Evolutionary conservation across 768 basidiomycete genomes (phyloP).

Genomic region (Chalciporus piperatus): DNA sequence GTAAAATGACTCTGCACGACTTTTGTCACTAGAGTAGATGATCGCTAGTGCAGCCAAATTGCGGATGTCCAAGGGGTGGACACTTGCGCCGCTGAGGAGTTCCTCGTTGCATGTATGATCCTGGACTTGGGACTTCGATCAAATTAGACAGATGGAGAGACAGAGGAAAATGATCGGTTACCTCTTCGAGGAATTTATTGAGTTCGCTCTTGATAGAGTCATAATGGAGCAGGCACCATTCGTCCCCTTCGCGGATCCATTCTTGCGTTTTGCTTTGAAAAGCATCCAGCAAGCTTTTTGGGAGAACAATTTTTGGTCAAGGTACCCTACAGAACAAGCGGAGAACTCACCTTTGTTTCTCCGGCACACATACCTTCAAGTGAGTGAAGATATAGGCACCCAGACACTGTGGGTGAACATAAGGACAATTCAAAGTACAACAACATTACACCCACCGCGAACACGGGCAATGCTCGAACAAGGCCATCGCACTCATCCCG

Average conservation of each 20-base stretch:
- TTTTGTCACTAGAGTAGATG: conserved; percentile 18
- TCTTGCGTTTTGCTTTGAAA: conserved; percentile 14
- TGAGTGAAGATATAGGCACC: conserved; percentile 25
- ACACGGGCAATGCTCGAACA: conserved; percentile 17
- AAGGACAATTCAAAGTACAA: not conserved
- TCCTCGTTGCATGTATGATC: conserved; percentile 22
- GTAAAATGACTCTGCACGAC: conserved; percentile 17
- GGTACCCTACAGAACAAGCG: not conserved
- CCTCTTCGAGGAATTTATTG: conserved; percentile 9
- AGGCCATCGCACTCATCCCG: conserved; percentile 19
- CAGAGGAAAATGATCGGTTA: not conserved
- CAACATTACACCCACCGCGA: conserved; percentile 13
- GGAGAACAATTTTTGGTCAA: not conserved
- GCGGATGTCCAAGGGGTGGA: conserved; percentile 23
- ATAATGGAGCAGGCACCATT: conserved; percentile 27
- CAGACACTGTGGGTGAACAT: conserved; percentile 13
- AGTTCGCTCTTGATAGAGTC: conserved; percentile 16
- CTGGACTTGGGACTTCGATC: conserved; percentile 13
- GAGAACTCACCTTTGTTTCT: conserved; percentile 13
- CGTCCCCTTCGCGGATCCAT: conserved; percentile 18
- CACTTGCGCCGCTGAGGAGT: conserved; percentile 5
- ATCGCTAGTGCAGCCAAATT: conserved; percentile 22
- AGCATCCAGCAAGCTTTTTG: conserved; percentile 16
- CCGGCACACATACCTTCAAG: conserved; percentile 20
- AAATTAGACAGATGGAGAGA: not conserved